A percentile compares a stretch with the other conserved stretches of the same genome.
phyloP scores from a whole-genome alignment of 2,329 filamentous ascomycete genomes.

The Xylariaceae sp. region DNA sequence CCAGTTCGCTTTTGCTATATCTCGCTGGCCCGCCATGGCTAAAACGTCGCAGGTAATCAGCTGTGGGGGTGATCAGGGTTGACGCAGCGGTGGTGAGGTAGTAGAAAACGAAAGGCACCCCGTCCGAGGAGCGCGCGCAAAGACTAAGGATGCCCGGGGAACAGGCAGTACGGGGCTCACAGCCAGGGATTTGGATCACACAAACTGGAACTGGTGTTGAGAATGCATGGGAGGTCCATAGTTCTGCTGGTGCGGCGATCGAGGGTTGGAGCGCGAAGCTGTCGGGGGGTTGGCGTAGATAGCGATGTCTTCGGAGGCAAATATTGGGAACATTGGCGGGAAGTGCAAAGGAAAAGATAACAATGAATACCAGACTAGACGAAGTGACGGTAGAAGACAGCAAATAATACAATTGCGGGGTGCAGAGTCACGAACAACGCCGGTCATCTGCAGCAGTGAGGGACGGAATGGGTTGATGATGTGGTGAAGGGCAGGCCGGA shows the following conservation, averaged over 20 bases:
- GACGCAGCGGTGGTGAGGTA: constrained; percentile 5
- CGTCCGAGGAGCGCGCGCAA: constrained; percentile 21
- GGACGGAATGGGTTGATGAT: constrained; percentile 10
- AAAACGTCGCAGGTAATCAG: not conserved
- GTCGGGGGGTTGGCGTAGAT: constrained; percentile 23
- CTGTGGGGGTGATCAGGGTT: constrained; percentile 7
- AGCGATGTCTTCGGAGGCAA: constrained; percentile 25
- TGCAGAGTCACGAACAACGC: constrained; percentile 19
- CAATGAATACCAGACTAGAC: constrained; percentile 14
- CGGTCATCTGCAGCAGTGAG: constrained; percentile 16
- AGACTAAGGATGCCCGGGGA: constrained; percentile 16
- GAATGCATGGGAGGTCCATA: constrained; percentile 33
- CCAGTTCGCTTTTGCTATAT: constrained; percentile 28
- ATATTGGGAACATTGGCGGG: constrained; percentile 33
- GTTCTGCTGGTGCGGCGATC: constrained; percentile 25
- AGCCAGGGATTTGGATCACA: constrained; percentile 32
- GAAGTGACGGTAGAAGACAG: constrained; percentile 2
- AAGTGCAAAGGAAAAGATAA: constrained; percentile 1
- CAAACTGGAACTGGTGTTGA: constrained; percentile 28
- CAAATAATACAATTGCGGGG: constrained; percentile 14
- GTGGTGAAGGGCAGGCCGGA: not conserved
- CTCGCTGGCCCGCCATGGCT: constrained; percentile 29
- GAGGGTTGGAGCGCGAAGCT: constrained; percentile 22
- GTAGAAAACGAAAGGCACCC: constrained; percentile 16
- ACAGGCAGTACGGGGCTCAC: constrained; percentile 29